phyloP scores from a whole-genome alignment of 2,329 filamentous ascomycete genomes.

The Talaromyces islandicus region DNA sequence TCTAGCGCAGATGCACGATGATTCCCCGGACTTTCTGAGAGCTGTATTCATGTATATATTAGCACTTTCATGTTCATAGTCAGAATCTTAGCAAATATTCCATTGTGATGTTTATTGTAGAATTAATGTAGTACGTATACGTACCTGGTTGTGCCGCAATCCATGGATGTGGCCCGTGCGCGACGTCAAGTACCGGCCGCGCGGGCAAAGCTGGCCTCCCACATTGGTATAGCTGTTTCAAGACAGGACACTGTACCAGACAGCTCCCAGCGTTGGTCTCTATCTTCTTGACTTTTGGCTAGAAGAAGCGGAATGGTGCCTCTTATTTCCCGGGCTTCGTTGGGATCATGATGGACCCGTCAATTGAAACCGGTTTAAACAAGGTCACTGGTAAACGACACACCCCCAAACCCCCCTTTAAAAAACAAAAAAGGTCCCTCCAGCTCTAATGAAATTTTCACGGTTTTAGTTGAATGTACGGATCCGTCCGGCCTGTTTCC shows the following conservation, averaged over 20 bases:
- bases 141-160: no score
- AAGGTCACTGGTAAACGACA: slow-evolving; percentile 61
- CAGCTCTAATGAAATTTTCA: slow-evolving; percentile 14
- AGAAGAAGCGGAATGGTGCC: slow-evolving; percentile 23
- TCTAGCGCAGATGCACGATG: neutral
- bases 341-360: slow-evolving; percentile 32
- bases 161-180: neutral
- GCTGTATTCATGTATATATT: neutral
- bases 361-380: slow-evolving; percentile 54
- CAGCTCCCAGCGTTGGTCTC: neutral
- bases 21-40: neutral
- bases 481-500: slow-evolving; percentile 88
- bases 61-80: neutral
- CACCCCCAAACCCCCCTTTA: neutral
- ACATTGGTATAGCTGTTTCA: neutral
- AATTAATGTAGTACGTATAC: neutral
- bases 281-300: neutral
- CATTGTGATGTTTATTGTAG: neutral
- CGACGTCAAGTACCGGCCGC: neutral
- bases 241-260: neutral
- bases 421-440: slow-evolving; percentile 7
- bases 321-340: slow-evolving; percentile 17
- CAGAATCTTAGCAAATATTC: neutral
- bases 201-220: neutral
- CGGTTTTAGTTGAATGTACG: slow-evolving; percentile 76